Base-by-base conservation (phyloP, 306 rosid species). In the Quercus variabilis region DNA sequence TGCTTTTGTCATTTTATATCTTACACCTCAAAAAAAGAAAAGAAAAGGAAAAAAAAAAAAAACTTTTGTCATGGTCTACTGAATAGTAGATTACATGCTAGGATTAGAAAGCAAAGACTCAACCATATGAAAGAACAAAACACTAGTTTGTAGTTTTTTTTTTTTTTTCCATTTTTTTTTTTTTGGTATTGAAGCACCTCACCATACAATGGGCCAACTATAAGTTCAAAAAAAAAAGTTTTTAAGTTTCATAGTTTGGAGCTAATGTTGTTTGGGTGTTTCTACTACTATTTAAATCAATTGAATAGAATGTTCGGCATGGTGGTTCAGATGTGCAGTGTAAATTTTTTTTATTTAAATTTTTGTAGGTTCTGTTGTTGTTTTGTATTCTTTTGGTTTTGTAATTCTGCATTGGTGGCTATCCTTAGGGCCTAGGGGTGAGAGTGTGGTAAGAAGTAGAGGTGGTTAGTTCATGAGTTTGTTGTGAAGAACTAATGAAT, bases 61-160 rank as follows among this genome's bases (percentile, higher is more conserved):
- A 72, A 78, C 38, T 80, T 38, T 77, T 35, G 54, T 59, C 80
- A 11, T 78, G 64, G 73, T 80, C 75, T 82, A 68, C 68, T 56
- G 19, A 58, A 74, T 79, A 26, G 67, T 56, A 81, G 59, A 82
- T 62, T 73, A 30, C 33, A 63, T 77, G 71, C 52, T 83, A 79
- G 86, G 81, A 74, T 76, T 76, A 75, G 80, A 38, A 78, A 38
- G 74, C 73, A 82, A 84, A 74, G 55, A 73, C 26, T 55, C 72
- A 30, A 69, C 58, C 71, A 67, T 43, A 84, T 69, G 57, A 76
- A 73, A 69, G 75, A 71, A 71, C 69, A 33, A 63, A 55, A 55
- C 41, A 69, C 69, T 51, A 78, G 30, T 25, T 49, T 49, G 41
- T 35, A 14, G 26, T 23, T 28, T 68, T 33, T 4, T 9, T 23